Base-by-base conservation (phyloP, 768 basidiomycete genomes). In the Podaxis carcinomalis region DNA sequence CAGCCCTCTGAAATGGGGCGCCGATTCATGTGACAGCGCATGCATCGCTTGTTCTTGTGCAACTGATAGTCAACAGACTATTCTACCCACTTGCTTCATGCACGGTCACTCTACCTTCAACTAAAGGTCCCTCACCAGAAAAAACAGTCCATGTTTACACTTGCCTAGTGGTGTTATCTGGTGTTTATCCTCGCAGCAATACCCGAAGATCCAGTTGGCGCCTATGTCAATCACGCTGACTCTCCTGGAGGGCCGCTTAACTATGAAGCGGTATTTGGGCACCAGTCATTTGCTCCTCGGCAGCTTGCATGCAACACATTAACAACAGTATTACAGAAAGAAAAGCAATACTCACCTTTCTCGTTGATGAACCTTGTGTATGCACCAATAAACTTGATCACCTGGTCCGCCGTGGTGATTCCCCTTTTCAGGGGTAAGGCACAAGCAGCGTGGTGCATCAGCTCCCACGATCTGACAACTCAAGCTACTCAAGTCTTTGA, bases 391-490 rank as follows among this genome's bases (percentile, higher is more conserved):
- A 97, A 97, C 76, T 89, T 94, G 72, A 92, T 76, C 25, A 88
- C 76, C 40, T 89, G 75, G 71, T 97, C 95, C 0, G 87, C 95
- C 11, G 85, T 82, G 0, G 77, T 67, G 1, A 83, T 81, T 6
- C 94, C 95, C 72, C 94, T 96, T 79, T 95, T 97, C 40, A 91
- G 69, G 2, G 82, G 77, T 9, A 96, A 68, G 5, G 87, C 78
- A 55, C 83, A 78, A 42, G 78, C 77, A 3, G 88, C 77, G 11
- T 78, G 74, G 2, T 85, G 72, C 52, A 95, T 86, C 0, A 74
- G 1, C 28, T 32, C 28, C 6, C 28, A 9, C 28, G 28, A 32
- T 32, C 28, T 32, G 28, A 32, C 7, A 32, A 9, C 28, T 32
- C 1, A 6, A 7, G 28, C 23, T 1, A 25, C 23, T 25, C 23